Evolutionary conservation across 2,329 filamentous ascomycete species (phyloP).

Genomic region (Knufia petricola): DNA sequence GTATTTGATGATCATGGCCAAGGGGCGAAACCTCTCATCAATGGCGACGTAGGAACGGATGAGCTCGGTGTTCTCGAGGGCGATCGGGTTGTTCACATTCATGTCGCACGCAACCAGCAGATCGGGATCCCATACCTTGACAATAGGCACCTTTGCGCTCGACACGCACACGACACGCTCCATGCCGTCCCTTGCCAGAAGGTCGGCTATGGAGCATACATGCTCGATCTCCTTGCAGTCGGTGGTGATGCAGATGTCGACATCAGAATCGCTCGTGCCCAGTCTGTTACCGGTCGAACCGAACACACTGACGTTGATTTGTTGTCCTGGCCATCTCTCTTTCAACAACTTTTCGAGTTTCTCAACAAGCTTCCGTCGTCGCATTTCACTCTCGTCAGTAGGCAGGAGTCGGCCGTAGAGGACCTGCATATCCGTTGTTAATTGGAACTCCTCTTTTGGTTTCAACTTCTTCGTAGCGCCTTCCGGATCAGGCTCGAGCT

Average conservation of each 20-base stretch:
- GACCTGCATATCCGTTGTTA: conserved; percentile 74
- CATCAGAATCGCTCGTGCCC: conserved; percentile 91
- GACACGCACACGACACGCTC: conserved; percentile 90
- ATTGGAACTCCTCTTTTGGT: conserved; percentile 61
- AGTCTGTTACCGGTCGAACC: conserved; percentile 95
- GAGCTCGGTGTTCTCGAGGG: conserved; percentile 94
- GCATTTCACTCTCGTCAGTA: conserved; percentile 65
- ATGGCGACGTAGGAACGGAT: conserved; percentile 94
- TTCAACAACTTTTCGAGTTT: conserved; percentile 87
- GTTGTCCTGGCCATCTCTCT: conserved; percentile 78
- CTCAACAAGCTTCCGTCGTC: conserved; percentile 64
- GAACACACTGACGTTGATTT: conserved; percentile 88
- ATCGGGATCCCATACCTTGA: conserved; percentile 97
- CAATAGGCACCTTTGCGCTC: conserved; percentile 91
- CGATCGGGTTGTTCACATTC: conserved; percentile 96
- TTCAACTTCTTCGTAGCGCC: conserved; percentile 61
- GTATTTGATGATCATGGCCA: conserved; percentile 96
- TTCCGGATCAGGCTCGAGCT: conserved; percentile 56
- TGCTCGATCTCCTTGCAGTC: conserved; percentile 76
- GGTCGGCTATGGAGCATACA: conserved; percentile 81
- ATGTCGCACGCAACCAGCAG: conserved; percentile 84
- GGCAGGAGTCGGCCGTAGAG: conserved; percentile 80
- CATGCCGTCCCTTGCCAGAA: conserved; percentile 86
- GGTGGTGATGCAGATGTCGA: conserved; percentile 96
- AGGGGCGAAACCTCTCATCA: conserved; percentile 76